Conservation (phyloP, 305 asterid species). For the Rubia peregrina region DNA sequence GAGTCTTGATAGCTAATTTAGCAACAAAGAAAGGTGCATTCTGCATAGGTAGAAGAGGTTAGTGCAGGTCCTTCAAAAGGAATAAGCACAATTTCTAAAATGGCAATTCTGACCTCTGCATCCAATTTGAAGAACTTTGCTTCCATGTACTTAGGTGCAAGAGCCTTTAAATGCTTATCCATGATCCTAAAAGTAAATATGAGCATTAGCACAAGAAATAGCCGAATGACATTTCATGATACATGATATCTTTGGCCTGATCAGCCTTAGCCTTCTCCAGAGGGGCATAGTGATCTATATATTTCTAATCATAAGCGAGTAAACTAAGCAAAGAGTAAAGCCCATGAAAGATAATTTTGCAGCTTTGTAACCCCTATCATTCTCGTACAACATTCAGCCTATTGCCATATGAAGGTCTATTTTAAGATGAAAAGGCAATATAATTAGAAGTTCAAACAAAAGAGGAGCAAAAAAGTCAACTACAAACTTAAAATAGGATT, state of each 20-base stretch:
- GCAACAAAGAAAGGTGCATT: constrained; percentile 89
- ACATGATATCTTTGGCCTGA: not conserved
- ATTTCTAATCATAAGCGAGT: not conserved
- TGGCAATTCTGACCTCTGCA: constrained; percentile 70
- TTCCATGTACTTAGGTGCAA: constrained; percentile 55
- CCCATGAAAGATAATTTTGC: not conserved
- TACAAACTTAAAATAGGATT: not conserved
- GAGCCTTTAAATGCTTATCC: constrained; percentile 94
- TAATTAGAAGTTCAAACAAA: not conserved
- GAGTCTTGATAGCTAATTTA: constrained; percentile 73
- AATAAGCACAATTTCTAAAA: constrained; percentile 12
- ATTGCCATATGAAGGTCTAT: not conserved
- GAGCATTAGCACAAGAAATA: not conserved
- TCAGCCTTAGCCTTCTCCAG: not conserved
- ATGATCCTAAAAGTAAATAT: constrained; percentile 52
- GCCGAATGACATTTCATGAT: not conserved
- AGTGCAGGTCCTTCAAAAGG: not conserved
- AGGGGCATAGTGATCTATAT: not conserved
- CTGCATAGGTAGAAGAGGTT: constrained; percentile 36
- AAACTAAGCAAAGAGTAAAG: too few species aligned
- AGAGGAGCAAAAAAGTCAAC: not conserved
- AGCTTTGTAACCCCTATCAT: not conserved
- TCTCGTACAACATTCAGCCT: not conserved
- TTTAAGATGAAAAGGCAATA: not conserved
- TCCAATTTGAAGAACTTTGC: constrained; percentile 81